phyloP scores from a whole-genome alignment of 495 filamentous ascomycete genomes.

The Penicillium riverlandense region DNA sequence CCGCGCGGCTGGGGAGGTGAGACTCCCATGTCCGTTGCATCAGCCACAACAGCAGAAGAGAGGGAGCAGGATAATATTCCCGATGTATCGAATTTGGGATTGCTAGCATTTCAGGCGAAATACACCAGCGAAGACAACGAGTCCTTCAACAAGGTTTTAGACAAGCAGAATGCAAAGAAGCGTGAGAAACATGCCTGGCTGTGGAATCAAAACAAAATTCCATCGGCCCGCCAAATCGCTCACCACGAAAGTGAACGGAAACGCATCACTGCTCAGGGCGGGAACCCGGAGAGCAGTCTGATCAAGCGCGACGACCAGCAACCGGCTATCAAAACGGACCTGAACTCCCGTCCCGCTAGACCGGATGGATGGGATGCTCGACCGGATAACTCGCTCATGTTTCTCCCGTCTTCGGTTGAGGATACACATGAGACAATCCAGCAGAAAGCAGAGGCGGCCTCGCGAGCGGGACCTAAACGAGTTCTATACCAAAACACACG shows the following conservation, averaged over 20 bases:
- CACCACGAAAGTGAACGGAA: constrained; percentile 62
- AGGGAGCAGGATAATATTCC: constrained; percentile 40
- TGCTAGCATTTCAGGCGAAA: constrained; percentile 79
- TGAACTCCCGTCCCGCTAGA: constrained; percentile 65
- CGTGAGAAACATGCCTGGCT: constrained; percentile 82
- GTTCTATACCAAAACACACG: constrained; percentile 82
- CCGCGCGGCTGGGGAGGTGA: constrained; percentile 48
- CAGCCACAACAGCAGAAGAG: constrained; percentile 21
- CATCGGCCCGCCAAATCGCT: constrained; percentile 76
- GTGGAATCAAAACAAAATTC: constrained; percentile 82
- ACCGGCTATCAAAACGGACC: constrained; percentile 49
- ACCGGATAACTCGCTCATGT: constrained; percentile 86
- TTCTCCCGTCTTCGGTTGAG: constrained; percentile 61
- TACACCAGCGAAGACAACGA: constrained; percentile 98
- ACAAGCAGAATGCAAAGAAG: constrained; percentile 80
- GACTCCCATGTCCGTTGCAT: constrained; percentile 57
- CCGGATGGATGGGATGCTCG: constrained; percentile 69
- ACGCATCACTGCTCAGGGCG: constrained; percentile 44
- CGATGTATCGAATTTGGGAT: constrained; percentile 69
- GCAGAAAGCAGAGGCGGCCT: constrained; percentile 61
- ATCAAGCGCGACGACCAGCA: constrained; percentile 10
- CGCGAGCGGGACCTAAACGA: constrained; percentile 66
- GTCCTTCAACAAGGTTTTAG: constrained; percentile 84
- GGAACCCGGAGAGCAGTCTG: constrained; percentile 36
- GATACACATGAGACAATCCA: constrained; percentile 57